phyloP scores from a whole-genome alignment of 2,329 filamentous ascomycete species.

The Hawksworthiomyces lignivorus region DNA sequence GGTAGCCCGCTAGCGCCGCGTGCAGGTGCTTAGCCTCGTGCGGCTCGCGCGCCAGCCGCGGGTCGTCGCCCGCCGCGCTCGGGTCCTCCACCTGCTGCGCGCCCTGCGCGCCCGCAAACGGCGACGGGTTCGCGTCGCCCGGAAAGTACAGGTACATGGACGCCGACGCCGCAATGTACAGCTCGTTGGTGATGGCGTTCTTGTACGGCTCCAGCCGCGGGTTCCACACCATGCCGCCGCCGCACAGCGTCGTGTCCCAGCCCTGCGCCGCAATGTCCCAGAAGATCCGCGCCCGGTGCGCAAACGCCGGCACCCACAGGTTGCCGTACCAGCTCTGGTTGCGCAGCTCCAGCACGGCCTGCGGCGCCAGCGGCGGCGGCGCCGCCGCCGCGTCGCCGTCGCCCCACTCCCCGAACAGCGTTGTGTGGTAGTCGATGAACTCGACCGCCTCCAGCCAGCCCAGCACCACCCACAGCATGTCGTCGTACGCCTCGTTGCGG shows the following conservation, averaged over 20 bases:
- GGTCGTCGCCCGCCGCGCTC: slow-evolving; percentile 5
- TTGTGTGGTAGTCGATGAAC: slow-evolving; percentile 64
- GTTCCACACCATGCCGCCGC: slow-evolving; percentile 88
- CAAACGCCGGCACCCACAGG: slow-evolving; percentile 67
- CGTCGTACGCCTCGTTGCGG: slow-evolving; percentile 72
- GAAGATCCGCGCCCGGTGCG: slow-evolving; percentile 76
- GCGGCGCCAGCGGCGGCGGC: not conserved
- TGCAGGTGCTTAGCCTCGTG: slow-evolving; percentile 59
- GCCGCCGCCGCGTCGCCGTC: not conserved
- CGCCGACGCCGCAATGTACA: slow-evolving; percentile 77
- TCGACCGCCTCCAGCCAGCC: slow-evolving; percentile 80
- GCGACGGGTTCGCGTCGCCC: slow-evolving; percentile 65
- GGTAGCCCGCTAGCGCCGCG: slow-evolving; percentile 69
- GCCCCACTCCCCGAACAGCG: slow-evolving; percentile 45
- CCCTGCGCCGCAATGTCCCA: slow-evolving; percentile 72
- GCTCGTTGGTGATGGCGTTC: slow-evolving; percentile 91
- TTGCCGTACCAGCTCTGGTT: slow-evolving; percentile 64
- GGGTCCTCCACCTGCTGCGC: not conserved
- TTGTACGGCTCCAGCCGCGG: slow-evolving; percentile 65
- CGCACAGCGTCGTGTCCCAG: slow-evolving; percentile 76
- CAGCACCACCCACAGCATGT: slow-evolving; percentile 92
- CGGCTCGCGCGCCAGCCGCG: slow-evolving; percentile 8
- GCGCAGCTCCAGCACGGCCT: slow-evolving; percentile 21
- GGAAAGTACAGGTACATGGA: slow-evolving; percentile 88
- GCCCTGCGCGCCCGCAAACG: slow-evolving; percentile 40